A percentile compares a stretch with the other conserved stretches of the same genome.
These are phyloP conservation scores for Psilocybe azurescens DNA, from an alignment of 768 basidiomycete genomes.

Conservation along the genomic window DNA sequence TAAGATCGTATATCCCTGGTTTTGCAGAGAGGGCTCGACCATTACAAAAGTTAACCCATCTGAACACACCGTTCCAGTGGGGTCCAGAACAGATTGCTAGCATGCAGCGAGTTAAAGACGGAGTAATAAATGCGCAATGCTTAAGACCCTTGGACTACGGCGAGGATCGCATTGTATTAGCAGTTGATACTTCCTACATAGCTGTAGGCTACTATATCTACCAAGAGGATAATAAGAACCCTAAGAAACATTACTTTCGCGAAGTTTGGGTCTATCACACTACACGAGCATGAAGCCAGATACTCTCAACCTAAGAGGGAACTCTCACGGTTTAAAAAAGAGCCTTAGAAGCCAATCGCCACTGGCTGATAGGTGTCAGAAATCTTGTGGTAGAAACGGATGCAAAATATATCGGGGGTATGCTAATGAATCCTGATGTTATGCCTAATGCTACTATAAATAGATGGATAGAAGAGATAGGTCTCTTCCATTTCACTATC, in stretches of 20 bases:
- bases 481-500: slow-evolving; percentile 36
- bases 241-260: slow-evolving; percentile 28
- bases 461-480: slow-evolving; percentile 40
- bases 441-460: slow-evolving; percentile 39
- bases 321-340: slow-evolving; percentile 39
- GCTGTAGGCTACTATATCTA: too few relatives aligned
- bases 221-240: slow-evolving; percentile 31
- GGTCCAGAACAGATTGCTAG: too few relatives aligned
- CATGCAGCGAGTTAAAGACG: too few relatives aligned
- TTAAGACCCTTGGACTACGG: too few relatives aligned
- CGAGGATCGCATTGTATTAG: too few relatives aligned
- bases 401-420: slow-evolving; percentile 37
- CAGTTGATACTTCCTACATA: too few relatives aligned
- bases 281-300: slow-evolving; percentile 36
- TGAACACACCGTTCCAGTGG: too few relatives aligned
- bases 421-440: slow-evolving; percentile 39
- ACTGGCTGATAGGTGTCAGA: slow-evolving; percentile 25
- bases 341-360: slow-evolving; percentile 23
- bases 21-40: too few relatives aligned
- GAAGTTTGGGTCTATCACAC: slow-evolving; percentile 41
- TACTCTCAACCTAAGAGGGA: slow-evolving; percentile 48
- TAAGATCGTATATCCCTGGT: too few relatives aligned
- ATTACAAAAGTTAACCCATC: too few relatives aligned
- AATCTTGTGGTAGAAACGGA: slow-evolving; percentile 39
- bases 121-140: too few relatives aligned